Base-by-base conservation (phyloP, 352 stramenopile species). In the Hyaloperonospora brassicae region DNA sequence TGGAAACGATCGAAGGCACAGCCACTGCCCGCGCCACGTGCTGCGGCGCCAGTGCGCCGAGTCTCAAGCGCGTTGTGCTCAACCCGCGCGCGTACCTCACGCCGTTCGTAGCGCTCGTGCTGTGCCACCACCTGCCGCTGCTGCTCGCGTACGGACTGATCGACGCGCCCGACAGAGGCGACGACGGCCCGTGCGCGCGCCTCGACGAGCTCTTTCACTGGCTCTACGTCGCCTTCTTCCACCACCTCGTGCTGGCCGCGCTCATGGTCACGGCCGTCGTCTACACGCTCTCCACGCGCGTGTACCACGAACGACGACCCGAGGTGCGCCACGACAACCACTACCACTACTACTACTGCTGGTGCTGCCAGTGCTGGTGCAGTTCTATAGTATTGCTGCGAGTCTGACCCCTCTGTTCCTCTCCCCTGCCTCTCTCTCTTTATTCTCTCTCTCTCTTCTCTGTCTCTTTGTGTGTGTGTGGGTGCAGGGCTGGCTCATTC, bases 1-100 rank as follows among this genome's bases (percentile, higher is more conserved):
- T 72, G 60, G 52, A 53, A 23, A 68, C 60, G 8, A 61, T 64
- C 40, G 61, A 72, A 47, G 58, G 62, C 35, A 34, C 40, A 12
- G 25, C 52, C 12, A 66, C 58, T n/a, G n/a, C n/a, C 22, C 46
- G 31, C n/a, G 27, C 17, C 27, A 31, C 27, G 27, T 31, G 27
- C 23, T 60, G 55, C 31, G 34, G 48, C 11, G n/a, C 67, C 21
- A 25, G 61, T 17, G 55, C 60, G 41, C 64, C 64, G 17, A 78
- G 58, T 50, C 47, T 89, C 24, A 85, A 85, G 63, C 78, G 78
- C 43, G 55, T 89, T 9, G 78, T 89, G 57, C 73, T 89, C n/a
- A 89, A 86, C 55, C 79, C 79, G 51, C 76, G 77, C 57, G 76
- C 79, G 45, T 89, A 89, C 59, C 39, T 89, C 2, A 84, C 61